Conservation (phyloP, 768 basidiomycete species). For the Sutorius australiensis region DNA sequence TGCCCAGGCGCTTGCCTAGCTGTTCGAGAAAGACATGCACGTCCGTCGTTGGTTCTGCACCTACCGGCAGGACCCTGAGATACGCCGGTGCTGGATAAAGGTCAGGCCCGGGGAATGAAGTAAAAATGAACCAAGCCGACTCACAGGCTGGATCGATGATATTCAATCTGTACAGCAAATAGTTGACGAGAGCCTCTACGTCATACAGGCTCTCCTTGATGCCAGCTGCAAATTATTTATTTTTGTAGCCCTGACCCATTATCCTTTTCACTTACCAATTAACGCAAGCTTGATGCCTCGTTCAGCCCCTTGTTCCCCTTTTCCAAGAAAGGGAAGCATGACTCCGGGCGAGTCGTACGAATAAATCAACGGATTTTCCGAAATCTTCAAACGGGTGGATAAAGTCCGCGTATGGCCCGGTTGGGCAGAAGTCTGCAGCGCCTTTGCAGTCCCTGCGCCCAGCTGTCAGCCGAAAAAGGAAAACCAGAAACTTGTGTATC, state of each 20-base stretch:
- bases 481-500: conserved; percentile 1
- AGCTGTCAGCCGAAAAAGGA: conserved; percentile 1
- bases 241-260: not conserved
- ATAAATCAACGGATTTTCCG: conserved; percentile 77
- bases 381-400: conserved; percentile 86
- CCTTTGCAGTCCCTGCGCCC: conserved; percentile 71
- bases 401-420: conserved; percentile 89
- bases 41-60: conserved; percentile 55
- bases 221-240: conserved; percentile 54
- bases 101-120: not conserved
- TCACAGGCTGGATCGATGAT: conserved; percentile 67
- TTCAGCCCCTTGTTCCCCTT: conserved; percentile 81
- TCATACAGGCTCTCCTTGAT: conserved; percentile 94
- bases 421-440: conserved; percentile 81
- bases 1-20: conserved; percentile 74
- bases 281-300: conserved; percentile 89
- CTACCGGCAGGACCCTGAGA: conserved; percentile 54
- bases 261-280: conserved; percentile 63
- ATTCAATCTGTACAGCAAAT: conserved; percentile 83
- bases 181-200: conserved; percentile 77
- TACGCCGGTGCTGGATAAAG: conserved; percentile 63
- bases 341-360: conserved; percentile 96
- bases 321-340: conserved; percentile 93
- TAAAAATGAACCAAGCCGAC: conserved; percentile 22
- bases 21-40: conserved; percentile 61